phyloP scores from a whole-genome alignment of 164 flowering plant species.

The grape (Vitis vinifera) region ASM3070453v1 NC_081811.1:26157501-26158000 shows the following conservation, averaged over 20 bases:
- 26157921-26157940: slow-evolving; percentile 84
- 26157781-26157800: neutral
- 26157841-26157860: neutral
- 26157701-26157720: slow-evolving; percentile 68
- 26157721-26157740: slow-evolving; percentile 1
- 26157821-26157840: neutral
- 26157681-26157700: slow-evolving; percentile 12
- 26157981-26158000: slow-evolving; percentile 53
- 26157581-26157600: slow-evolving; percentile 16
- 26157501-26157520: neutral
- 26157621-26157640: slow-evolving; percentile 72
- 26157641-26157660: slow-evolving; percentile 94
- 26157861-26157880: slow-evolving; percentile 58
- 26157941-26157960: slow-evolving; percentile 66
- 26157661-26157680: slow-evolving; percentile 78
- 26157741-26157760: neutral
- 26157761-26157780: neutral
- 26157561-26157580: slow-evolving; percentile 85
- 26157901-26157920: slow-evolving; percentile 95
- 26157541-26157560: slow-evolving; percentile 92
- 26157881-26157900: slow-evolving; percentile 80
- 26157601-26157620: slow-evolving; percentile 28
- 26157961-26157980: slow-evolving; percentile 87
- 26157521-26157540: slow-evolving; percentile 88
- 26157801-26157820: neutral